Evolutionary conservation across 495 filamentous ascomycete genomes (phyloP), one percentile per base, ranked within the genome.

Genomic region (Thozetella sp.): DNA sequence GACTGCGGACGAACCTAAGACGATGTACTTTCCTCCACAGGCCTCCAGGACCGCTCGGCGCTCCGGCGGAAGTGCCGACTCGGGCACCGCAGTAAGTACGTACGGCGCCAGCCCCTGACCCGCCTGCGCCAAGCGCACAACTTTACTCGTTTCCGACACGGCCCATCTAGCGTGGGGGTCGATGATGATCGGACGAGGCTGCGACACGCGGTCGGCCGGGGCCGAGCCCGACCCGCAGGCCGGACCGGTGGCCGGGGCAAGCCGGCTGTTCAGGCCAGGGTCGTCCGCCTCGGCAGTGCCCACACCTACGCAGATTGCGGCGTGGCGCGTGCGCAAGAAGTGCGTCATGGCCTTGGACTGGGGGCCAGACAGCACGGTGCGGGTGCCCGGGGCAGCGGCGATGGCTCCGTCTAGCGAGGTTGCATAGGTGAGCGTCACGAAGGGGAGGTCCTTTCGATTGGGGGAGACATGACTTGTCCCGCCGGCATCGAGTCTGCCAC

Each of bases 271-370:
- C 48, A 98, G 75, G 4, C 84, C 86, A 1, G 93, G 94, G 64
- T 98, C 88, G 64, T 98, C 93, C 13, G 89, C 87, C 48, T 90
- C 77, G 19, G 91, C 92, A 15, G 93, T 98, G 3, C 90, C 88
- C 9, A 90, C 88, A 11, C 93, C 93, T 22, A 98, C 78, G 12
- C 94, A 77, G 56, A 98, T 96, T 15, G 91, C 92, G 61, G 91
- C 86, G 72, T 98, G 93, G 13, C 81, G 82, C 4, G 86, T 86
- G 56, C 93, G 90, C 19, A 98, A 82, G 70, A 89, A 92, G 70
- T 98, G 93, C 0, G 93, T 97, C 89, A 98, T 92, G 54, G 89
- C 81, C 70, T 97, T 97, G 15, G 92, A 88, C 63, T 87, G 79
- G 1, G 87, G 85, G 24, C 93, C 92, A 6, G 93, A 97, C 3